Percentiles rank a stretch among this genome's conserved stretches.
Conservation (phyloP, 2,329 filamentous ascomycete species). For the Metarhizium brunneum region DNA sequence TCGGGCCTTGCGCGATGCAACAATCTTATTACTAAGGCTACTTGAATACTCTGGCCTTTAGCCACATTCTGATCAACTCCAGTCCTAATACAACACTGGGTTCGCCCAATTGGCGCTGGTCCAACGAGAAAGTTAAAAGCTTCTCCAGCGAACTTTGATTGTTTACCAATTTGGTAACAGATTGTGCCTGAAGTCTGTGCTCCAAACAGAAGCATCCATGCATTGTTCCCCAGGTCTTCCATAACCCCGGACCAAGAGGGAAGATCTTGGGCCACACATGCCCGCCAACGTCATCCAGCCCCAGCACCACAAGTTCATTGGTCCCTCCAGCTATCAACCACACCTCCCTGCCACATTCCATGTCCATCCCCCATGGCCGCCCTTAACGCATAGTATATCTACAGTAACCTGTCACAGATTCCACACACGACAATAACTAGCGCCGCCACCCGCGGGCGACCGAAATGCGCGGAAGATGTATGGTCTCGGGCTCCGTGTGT, state of each 20-base stretch:
- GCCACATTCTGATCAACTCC: neutral
- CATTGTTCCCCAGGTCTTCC: neutral
- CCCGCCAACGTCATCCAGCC: neutral
- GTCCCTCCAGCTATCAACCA: neutral
- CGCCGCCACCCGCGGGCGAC: conserved; percentile 4
- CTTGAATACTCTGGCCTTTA: neutral
- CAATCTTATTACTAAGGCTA: neutral
- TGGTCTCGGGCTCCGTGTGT: conserved; percentile 1
- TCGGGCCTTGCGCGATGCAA: neutral
- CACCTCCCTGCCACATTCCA: neutral
- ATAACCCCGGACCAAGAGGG: neutral
- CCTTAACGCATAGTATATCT: neutral
- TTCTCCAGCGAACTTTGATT: neutral
- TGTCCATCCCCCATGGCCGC: neutral
- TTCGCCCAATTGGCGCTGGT: neutral
- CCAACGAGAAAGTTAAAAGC: neutral
- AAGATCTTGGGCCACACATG: neutral
- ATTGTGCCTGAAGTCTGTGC: neutral
- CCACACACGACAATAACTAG: neutral
- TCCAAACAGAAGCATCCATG: neutral
- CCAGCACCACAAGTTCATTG: neutral
- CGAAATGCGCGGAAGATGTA: conserved; percentile 4
- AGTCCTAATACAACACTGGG: neutral
- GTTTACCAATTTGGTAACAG: neutral
- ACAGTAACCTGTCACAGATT: neutral